These are phyloP conservation scores for Helichrysum umbraculigerum DNA, from an alignment of 129 eudicot species.

Conservation along the genomic window DNA sequence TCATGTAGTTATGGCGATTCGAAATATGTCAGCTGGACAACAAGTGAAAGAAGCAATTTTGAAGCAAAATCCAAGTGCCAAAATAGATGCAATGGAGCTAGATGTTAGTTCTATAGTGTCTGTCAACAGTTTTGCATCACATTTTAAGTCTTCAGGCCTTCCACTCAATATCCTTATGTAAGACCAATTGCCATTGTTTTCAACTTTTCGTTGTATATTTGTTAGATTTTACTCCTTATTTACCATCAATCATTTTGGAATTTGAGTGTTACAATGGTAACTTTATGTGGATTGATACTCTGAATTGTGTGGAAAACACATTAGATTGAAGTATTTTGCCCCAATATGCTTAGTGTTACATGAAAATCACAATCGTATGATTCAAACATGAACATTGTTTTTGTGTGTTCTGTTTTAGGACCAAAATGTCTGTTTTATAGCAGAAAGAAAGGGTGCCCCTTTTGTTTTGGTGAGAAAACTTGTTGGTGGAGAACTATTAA, in stretches of 20 bases:
- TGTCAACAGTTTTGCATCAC: constrained; percentile 45
- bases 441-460: too few species aligned
- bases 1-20: constrained; percentile 67
- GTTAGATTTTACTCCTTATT: background rate
- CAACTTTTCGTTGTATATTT: background rate
- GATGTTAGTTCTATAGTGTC: constrained; percentile 67
- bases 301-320: too few species aligned
- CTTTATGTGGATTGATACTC: too few species aligned
- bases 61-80: constrained; percentile 50
- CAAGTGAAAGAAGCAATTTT: constrained; percentile 41
- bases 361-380: too few species aligned
- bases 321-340: too few species aligned
- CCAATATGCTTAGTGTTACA: too few species aligned
- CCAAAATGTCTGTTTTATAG: too few species aligned
- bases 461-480: too few species aligned
- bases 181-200: constrained; percentile 21
- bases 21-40: constrained; percentile 45
- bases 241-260: background rate
- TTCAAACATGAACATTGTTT: too few species aligned
- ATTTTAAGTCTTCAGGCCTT: constrained; percentile 45
- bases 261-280: background rate
- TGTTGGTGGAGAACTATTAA: too few species aligned
- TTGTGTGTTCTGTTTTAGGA: too few species aligned
- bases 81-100: constrained; percentile 62
- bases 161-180: constrained; percentile 68